A percentile compares a stretch with the other conserved stretches of the same genome.
phyloP scores from a whole-genome alignment of 176 grass and related monocot genomes.

The Bromus sterilis region DNA sequence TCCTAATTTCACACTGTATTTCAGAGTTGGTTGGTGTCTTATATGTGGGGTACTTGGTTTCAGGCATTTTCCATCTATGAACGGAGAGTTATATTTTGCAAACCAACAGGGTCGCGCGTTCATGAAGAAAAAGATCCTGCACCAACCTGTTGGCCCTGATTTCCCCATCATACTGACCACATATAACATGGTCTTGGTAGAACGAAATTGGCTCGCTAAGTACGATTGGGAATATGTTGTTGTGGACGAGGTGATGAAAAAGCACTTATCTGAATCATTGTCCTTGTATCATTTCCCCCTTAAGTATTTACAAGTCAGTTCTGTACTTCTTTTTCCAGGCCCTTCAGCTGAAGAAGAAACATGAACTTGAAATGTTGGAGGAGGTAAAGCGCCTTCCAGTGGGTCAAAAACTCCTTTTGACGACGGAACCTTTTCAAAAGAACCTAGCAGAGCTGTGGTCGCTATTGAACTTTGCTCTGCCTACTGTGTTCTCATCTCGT shows the following conservation, averaged over 20 bases:
- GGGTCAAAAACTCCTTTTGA: background rate
- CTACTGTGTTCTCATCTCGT: background rate
- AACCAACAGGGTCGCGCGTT: slow-evolving; percentile 39
- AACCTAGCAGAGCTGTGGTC: background rate
- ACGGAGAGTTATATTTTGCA: slow-evolving; percentile 64
- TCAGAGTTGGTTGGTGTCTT: background rate
- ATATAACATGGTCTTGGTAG: slow-evolving; percentile 48
- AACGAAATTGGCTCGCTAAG: slow-evolving; percentile 56
- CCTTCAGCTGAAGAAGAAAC: background rate
- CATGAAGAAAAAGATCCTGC: slow-evolving; percentile 67
- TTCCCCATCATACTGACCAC: slow-evolving; percentile 83
- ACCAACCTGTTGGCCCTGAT: slow-evolving; percentile 39
- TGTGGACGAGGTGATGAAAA: slow-evolving; percentile 71
- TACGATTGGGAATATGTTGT: slow-evolving; percentile 86
- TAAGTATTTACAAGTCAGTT: background rate
- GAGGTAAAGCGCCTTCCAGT: background rate
- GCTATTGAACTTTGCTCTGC: background rate
- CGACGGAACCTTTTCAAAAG: background rate
- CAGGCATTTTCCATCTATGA: slow-evolving; percentile 66
- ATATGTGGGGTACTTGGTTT: background rate
- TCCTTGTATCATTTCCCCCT: background rate
- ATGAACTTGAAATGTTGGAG: background rate
- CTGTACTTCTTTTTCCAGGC: background rate
- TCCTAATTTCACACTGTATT: background rate
- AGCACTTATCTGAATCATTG: background rate